Evolutionary conservation across 495 filamentous ascomycete species (phyloP).

Genomic region (Podospora fimiseda): DNA sequence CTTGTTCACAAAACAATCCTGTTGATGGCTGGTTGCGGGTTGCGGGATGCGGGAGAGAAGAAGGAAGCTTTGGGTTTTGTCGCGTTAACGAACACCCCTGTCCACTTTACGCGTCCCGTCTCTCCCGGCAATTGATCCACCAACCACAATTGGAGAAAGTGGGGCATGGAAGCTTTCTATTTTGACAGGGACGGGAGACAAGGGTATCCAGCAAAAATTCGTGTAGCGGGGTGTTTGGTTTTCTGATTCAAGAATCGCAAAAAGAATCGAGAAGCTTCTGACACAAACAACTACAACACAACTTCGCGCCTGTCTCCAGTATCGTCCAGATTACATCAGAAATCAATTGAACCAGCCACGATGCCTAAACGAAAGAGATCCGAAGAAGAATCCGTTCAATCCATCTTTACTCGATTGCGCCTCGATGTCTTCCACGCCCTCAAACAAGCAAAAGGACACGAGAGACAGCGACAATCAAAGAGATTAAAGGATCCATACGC

Average conservation of each 20-base stretch:
- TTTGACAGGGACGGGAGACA: too few relatives aligned
- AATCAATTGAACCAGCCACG: conserved; percentile 2
- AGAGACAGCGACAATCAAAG: conserved; percentile 79
- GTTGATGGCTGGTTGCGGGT: conserved; percentile 6
- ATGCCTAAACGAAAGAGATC: conserved; percentile 45
- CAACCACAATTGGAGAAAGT: not conserved
- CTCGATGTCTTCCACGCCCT: conserved; percentile 60
- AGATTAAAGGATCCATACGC: conserved; percentile 60
- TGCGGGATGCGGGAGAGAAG: not conserved
- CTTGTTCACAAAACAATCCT: not conserved
- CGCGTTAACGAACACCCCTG: conserved; percentile 9
- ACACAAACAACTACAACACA: not conserved
- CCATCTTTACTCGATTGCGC: conserved; percentile 52
- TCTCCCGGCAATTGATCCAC: too few relatives aligned
- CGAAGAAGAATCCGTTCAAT: conserved; percentile 34
- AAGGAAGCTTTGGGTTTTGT: not conserved
- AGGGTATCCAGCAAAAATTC: too few relatives aligned
- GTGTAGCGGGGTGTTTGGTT: not conserved
- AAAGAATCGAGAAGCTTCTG: not conserved
- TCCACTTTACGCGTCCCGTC: conserved; percentile 15
- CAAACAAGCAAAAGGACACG: conserved; percentile 78
- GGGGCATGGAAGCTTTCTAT: too few relatives aligned
- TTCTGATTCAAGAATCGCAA: not conserved
- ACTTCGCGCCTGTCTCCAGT: not conserved
- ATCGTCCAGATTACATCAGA: not conserved